A percentile compares a stretch with the other conserved stretches of the same genome.
phyloP scores from a whole-genome alignment of 2,329 filamentous ascomycete species.

The Thelonectria discophora region DNA sequence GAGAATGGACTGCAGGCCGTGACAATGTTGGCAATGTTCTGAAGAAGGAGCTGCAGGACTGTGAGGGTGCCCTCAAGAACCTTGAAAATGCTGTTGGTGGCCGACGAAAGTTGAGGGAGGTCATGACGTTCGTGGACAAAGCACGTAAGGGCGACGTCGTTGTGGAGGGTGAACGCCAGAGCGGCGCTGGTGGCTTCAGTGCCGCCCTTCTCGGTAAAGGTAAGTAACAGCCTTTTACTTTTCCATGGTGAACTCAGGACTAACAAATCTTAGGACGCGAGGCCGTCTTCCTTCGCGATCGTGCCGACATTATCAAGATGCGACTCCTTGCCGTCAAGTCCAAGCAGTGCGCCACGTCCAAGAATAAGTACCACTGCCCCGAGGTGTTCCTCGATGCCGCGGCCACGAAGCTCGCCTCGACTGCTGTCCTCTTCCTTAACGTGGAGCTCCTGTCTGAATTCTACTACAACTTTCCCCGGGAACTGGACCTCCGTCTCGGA shows the following conservation, averaged over 20 bases:
- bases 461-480: constrained; percentile 95
- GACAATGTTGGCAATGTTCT: constrained; percentile 83
- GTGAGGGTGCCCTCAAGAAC: constrained; percentile 78
- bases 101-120: constrained; percentile 85
- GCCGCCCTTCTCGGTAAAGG: constrained; percentile 84
- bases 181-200: constrained; percentile 93
- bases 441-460: constrained; percentile 97
- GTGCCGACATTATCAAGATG: constrained; percentile 89
- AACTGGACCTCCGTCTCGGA: constrained; percentile 87
- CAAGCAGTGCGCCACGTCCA: constrained; percentile 82
- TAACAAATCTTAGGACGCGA: constrained; percentile 74
- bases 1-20: constrained; percentile 86
- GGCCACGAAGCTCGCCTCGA: constrained; percentile 91
- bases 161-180: constrained; percentile 82
- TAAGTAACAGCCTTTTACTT: constrained; percentile 50
- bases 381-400: constrained; percentile 98
- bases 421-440: constrained; percentile 95
- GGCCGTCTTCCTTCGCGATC: constrained; percentile 91
- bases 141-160: constrained; percentile 85
- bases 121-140: constrained; percentile 90
- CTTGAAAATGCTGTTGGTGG: constrained; percentile 84
- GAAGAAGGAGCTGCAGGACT: constrained; percentile 87
- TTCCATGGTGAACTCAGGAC: constrained; percentile 18
- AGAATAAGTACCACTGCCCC: constrained; percentile 96
- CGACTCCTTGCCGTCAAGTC: constrained; percentile 87